Conservation (phyloP, 768 basidiomycete species). For the Rhodotorula paludigena region DNA sequence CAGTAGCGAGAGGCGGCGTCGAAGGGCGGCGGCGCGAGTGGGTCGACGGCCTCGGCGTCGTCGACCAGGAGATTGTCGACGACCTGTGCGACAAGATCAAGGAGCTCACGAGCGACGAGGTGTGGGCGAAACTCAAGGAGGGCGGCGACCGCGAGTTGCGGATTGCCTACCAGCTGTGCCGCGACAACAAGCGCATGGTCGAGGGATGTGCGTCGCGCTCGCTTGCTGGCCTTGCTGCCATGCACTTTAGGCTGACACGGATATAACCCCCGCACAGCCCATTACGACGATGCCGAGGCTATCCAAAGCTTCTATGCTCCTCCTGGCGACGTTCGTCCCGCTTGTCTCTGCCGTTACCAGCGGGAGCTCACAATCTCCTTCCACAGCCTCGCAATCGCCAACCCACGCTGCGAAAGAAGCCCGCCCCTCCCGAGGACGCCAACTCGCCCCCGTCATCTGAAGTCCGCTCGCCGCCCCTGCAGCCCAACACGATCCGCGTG, state of each 20-base stretch:
- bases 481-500: conserved; percentile 46
- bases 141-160: conserved; percentile 86
- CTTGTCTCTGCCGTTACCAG: neutral
- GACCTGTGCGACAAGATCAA: conserved; percentile 68
- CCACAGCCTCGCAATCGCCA: conserved; percentile 28
- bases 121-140: conserved; percentile 75
- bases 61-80: conserved; percentile 86
- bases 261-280: conserved; percentile 8
- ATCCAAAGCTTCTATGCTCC: conserved; percentile 30
- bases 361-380: too few species aligned
- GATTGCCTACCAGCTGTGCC: conserved; percentile 87
- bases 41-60: conserved; percentile 67
- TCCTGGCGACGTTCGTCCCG: conserved; percentile 24
- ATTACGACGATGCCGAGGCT: conserved; percentile 38
- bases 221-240: neutral
- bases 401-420: conserved; percentile 24
- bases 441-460: conserved; percentile 11
- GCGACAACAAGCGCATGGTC: conserved; percentile 78
- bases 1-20: neutral
- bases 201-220: conserved; percentile 52
- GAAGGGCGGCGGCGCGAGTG: conserved; percentile 43
- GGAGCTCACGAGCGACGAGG: conserved; percentile 71
- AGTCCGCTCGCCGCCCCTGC: neutral
- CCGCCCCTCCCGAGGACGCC: conserved; percentile 5
- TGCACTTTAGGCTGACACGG: neutral